Conservation (phyloP, 768 basidiomycete genomes). For the Hericium rajendrae region DNA sequence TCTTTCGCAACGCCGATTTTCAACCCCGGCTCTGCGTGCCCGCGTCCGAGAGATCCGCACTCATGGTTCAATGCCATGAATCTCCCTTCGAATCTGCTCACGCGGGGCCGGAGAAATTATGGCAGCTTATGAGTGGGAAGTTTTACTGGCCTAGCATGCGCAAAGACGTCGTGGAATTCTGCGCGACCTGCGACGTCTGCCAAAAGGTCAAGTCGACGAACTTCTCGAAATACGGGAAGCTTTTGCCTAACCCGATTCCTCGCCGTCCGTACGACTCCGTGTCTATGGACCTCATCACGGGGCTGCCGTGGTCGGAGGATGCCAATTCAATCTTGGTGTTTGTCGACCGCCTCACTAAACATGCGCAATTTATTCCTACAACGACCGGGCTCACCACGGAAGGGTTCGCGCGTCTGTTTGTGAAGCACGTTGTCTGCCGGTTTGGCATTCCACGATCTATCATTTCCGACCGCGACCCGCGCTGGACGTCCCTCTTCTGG, state of each 20-base stretch:
- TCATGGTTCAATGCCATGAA: conserved; percentile 6
- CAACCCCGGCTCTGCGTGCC: conserved; percentile 13
- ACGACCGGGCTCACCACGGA: too few species aligned
- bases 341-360: too few species aligned
- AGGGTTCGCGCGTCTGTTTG: too few species aligned
- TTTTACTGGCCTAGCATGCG: too few species aligned
- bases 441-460: too few species aligned
- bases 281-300: conserved; percentile 1
- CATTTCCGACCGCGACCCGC: too few species aligned
- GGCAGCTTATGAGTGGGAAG: too few species aligned
- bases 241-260: conserved; percentile 8
- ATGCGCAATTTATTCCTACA: too few species aligned
- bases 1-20: conserved; percentile 13
- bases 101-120: not conserved
- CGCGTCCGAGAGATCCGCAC: not conserved
- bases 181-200: conserved; percentile 7
- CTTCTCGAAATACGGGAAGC: conserved; percentile 2
- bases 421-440: too few species aligned
- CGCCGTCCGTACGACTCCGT: not conserved
- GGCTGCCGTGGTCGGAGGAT: conserved; percentile 6
- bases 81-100: conserved; percentile 5
- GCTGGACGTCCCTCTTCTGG: too few species aligned
- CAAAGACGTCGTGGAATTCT: too few species aligned
- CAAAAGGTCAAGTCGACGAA: conserved; percentile 7
- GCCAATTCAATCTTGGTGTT: too few species aligned